phyloP scores from a whole-genome alignment of 805 yeast species.

The Lipomyces japonicus region DNA sequence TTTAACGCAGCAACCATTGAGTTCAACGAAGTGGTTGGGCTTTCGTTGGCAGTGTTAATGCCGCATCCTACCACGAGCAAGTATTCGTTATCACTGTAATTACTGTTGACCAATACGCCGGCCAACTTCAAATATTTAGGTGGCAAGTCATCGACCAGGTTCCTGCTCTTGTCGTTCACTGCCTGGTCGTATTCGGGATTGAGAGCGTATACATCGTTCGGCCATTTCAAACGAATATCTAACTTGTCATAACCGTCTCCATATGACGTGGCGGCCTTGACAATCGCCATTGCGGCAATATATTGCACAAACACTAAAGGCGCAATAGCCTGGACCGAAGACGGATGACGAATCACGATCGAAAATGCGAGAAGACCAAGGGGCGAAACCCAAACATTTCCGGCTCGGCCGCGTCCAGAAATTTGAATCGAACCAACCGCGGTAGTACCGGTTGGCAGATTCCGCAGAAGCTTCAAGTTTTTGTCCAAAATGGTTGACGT shows the following conservation, averaged over 20 bases:
- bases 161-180: conserved; percentile 28
- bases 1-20: conserved; percentile 62
- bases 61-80: conserved; percentile 82
- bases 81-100: conserved; percentile 56
- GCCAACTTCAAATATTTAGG: conserved; percentile 62
- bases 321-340: conserved; percentile 37
- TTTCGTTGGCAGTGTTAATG: conserved; percentile 73
- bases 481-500: conserved; percentile 75
- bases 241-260: conserved; percentile 65
- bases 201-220: conserved; percentile 81
- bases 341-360: conserved; percentile 58
- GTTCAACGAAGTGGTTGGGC: conserved; percentile 89
- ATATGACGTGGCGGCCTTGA: conserved; percentile 68
- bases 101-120: conserved; percentile 82
- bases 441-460: conserved; percentile 64
- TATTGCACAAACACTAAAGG: conserved; percentile 85
- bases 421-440: conserved; percentile 79
- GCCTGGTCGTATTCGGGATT: conserved; percentile 46
- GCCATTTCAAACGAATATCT: conserved; percentile 91
- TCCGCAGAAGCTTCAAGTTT: conserved; percentile 56
- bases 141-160: conserved; percentile 27
- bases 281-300: conserved; percentile 73
- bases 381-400: conserved; percentile 94
- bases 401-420: conserved; percentile 91
- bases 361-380: conserved; percentile 85